Evolutionary conservation across 257 asterid species (phyloP), one percentile per base, ranked within the genome.

Genomic region (Gynochthodes officinalis): DNA sequence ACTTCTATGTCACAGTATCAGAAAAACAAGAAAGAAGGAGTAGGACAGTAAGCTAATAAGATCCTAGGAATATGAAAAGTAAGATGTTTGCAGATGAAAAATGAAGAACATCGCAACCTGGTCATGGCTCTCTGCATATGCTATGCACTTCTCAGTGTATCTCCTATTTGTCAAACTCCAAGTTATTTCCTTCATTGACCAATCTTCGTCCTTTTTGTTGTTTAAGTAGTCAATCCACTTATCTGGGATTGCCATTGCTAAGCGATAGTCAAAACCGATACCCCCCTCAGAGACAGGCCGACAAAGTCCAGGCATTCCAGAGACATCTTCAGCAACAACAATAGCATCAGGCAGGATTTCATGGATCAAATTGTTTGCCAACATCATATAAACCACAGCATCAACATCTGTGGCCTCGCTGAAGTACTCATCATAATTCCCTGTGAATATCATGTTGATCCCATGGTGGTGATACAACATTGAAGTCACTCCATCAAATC

Each of bases 71-170:
- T 42, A 58, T n/a, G 44, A 48, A 66, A 48, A 10, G 40, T 14
- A 60, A 7, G 52, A 61, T 25, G 35, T 76, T 71, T 33, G 73
- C 43, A 43, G 6, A 33, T 72, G 59, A 77, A 74, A 39, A 62
- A 43, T 23, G 48, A 12, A 42, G 44, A 63, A 49, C 30, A 72
- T 50, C 62, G 13, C 23, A 76, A 90, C 98, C 96, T 94, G 99
- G 78, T 94, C 99, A 81, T 94, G 99, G 78, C 99, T 94, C 85
- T 94, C 99, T 10, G 98, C 99, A 83, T 94, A 94, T 64, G 99
- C 96, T 74, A 91, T 76, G 73, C 99, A 94, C 86, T 89, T 92
- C 81, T 94, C 99, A 69, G 89, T 83, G 80, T 91, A 89, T 77
- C 99, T 85, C 81, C 98, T 87, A 54, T 94, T 94, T 62, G 99